phyloP scores from a whole-genome alignment of 805 yeast species.

The Kazachstania viticola region DNA sequence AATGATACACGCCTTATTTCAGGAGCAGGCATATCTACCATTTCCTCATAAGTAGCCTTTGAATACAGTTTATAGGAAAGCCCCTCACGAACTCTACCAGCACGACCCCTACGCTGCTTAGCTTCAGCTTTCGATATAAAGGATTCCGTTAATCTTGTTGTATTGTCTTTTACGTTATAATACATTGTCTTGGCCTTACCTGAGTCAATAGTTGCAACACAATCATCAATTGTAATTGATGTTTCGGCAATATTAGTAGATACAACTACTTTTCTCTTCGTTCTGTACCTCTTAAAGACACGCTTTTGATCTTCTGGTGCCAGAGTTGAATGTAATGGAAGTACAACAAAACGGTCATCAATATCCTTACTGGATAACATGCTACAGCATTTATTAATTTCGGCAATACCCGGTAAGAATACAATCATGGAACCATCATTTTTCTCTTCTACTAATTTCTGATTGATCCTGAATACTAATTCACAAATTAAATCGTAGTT shows the following conservation, averaged over 20 bases:
- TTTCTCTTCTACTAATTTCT: constrained; percentile 29
- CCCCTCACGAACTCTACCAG: constrained; percentile 90
- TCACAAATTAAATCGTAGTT: constrained; percentile 62
- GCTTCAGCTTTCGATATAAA: constrained; percentile 90
- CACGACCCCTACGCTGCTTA: constrained; percentile 88
- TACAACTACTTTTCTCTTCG: constrained; percentile 68
- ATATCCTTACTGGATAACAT: constrained; percentile 11
- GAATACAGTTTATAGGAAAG: constrained; percentile 74
- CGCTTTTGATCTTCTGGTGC: constrained; percentile 70
- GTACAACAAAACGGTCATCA: constrained; percentile 27
- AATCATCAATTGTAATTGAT: constrained; percentile 90
- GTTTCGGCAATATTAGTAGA: constrained; percentile 96
- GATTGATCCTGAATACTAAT: constrained; percentile 43
- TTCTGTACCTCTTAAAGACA: constrained; percentile 51
- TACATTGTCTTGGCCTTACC: constrained; percentile 75
- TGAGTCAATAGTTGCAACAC: constrained; percentile 80
- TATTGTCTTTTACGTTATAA: constrained; percentile 55
- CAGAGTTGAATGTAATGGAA: constrained; percentile 85
- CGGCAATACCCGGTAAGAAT: constrained; percentile 85
- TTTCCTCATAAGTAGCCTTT: constrained; percentile 40
- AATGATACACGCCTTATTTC: constrained; percentile 78
- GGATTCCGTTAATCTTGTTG: constrained; percentile 60
- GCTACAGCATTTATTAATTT: constrained; percentile 51
- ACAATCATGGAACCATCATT: constrained; percentile 67
- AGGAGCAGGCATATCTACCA: constrained; percentile 72